A percentile compares a stretch with the other conserved stretches of the same genome.
phyloP scores from a whole-genome alignment of 345 rosid genomes.

The Moricandia arvensis region DNA sequence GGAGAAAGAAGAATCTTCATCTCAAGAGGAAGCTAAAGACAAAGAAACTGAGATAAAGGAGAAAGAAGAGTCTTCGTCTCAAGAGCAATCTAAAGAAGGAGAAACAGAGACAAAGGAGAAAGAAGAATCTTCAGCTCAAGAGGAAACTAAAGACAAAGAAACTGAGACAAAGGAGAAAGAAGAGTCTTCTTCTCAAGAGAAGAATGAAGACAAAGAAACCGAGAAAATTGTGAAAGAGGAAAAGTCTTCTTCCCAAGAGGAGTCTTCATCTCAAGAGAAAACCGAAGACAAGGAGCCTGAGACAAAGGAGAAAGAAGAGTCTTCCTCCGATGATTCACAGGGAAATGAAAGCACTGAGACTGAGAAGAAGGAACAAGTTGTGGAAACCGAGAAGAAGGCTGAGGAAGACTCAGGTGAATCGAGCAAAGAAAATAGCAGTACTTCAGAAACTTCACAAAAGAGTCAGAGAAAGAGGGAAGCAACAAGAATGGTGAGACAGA shows the following conservation, averaged over 20 bases:
- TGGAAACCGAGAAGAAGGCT: constrained; percentile 30
- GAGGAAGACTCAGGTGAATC: constrained; percentile 27
- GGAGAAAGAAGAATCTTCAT: neutral
- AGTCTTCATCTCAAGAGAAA: neutral
- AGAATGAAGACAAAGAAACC: neutral
- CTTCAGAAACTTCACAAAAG: constrained; percentile 17
- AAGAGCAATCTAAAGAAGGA: neutral
- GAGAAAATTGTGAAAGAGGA: too few relatives aligned
- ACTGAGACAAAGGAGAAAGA: neutral
- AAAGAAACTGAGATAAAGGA: neutral
- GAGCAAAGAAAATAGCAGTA: neutral
- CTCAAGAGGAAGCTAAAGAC: neutral
- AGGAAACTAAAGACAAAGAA: neutral
- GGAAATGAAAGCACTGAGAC: constrained; percentile 33
- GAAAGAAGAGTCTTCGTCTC: constrained; percentile 25
- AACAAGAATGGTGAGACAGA: constrained; percentile 38
- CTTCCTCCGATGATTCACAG: constrained; percentile 18
- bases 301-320: constrained; percentile 4
- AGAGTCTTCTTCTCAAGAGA: too few relatives aligned
- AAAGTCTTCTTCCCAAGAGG: constrained; percentile 17
- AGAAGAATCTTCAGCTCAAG: neutral
- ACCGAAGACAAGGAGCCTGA: neutral
- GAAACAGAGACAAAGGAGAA: constrained; percentile 20
- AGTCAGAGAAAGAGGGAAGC: constrained; percentile 38
- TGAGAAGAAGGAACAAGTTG: constrained; percentile 39